Conservation (phyloP, 2,329 filamentous ascomycete species). For the Aspergillus pseudotamarii region DNA sequence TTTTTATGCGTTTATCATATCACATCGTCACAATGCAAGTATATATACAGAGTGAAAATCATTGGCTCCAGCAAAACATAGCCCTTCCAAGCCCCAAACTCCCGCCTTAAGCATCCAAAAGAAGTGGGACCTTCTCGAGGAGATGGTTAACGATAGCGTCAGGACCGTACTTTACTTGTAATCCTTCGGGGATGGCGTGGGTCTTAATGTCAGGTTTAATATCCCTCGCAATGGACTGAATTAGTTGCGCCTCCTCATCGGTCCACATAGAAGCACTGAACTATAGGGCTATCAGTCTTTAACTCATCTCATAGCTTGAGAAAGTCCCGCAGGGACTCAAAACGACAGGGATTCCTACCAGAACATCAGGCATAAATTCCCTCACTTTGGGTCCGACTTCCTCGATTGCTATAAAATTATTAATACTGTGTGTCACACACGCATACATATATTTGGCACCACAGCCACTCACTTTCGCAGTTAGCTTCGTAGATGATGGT, state of each 20-base stretch:
- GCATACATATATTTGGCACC: background rate
- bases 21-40: background rate
- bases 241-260: slow-evolving; percentile 40
- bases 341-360: slow-evolving; percentile 45
- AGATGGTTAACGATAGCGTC: slow-evolving; percentile 48
- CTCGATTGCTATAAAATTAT: slow-evolving; percentile 46
- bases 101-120: slow-evolving; percentile 35
- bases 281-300: slow-evolving; percentile 37
- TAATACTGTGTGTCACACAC: background rate
- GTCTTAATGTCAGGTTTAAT: slow-evolving; percentile 45
- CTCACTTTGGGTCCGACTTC: slow-evolving; percentile 59
- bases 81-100: background rate
- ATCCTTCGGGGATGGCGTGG: slow-evolving; percentile 45
- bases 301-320: background rate
- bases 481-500: slow-evolving; percentile 66
- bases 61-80: background rate
- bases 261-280: slow-evolving; percentile 66
- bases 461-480: slow-evolving; percentile 55
- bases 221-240: slow-evolving; percentile 41
- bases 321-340: too few species aligned
- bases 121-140: slow-evolving; percentile 41
- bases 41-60: slow-evolving; percentile 4
- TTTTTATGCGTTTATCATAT: background rate
- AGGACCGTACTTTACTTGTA: slow-evolving; percentile 47
- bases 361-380: slow-evolving; percentile 55